Evolutionary conservation across 2,329 filamentous ascomycete species (phyloP).

Genomic region (Hymenoscyphus salicellus): DNA sequence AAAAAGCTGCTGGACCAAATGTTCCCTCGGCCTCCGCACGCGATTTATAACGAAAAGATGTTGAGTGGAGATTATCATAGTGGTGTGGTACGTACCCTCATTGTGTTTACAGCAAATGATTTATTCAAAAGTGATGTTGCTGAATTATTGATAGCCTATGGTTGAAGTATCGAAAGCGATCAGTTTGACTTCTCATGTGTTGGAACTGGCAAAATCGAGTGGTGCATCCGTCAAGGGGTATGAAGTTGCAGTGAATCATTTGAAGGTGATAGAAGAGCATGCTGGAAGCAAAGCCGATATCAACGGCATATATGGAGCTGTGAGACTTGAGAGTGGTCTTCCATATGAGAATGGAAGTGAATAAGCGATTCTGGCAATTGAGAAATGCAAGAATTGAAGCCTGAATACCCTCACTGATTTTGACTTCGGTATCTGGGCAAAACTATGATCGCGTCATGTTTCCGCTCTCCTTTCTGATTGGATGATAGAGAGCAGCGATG

Average conservation of each 20-base stretch:
- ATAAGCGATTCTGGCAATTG: too few species aligned
- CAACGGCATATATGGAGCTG: constrained; percentile 11
- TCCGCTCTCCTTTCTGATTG: too few species aligned
- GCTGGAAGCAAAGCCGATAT: constrained; percentile 8
- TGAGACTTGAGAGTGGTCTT: constrained; percentile 14
- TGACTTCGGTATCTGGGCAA: too few species aligned
- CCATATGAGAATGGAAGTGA: constrained; percentile 3
- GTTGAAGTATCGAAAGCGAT: constrained; percentile 8
- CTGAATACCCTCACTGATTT: too few species aligned
- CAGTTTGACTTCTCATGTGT: constrained; percentile 1
- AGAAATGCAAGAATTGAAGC: too few species aligned
- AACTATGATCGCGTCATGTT: too few species aligned
- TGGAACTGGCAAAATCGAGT: background rate
- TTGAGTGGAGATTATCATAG: constrained; percentile 8
- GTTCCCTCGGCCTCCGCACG: constrained; percentile 5
- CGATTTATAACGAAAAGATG: constrained; percentile 9
- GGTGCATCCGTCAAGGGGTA: constrained; percentile 5
- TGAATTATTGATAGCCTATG: background rate
- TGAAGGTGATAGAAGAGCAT: constrained; percentile 6
- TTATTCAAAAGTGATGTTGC: background rate
- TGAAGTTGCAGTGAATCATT: constrained; percentile 6
- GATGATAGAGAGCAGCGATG: too few species aligned
- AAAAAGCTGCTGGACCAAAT: background rate
- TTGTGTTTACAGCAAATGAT: background rate
- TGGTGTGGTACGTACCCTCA: background rate